Evolutionary conservation across 306 rosid species (phyloP), one percentile per base, ranked within the genome.

Genomic region (Quercus rubra): DNA sequence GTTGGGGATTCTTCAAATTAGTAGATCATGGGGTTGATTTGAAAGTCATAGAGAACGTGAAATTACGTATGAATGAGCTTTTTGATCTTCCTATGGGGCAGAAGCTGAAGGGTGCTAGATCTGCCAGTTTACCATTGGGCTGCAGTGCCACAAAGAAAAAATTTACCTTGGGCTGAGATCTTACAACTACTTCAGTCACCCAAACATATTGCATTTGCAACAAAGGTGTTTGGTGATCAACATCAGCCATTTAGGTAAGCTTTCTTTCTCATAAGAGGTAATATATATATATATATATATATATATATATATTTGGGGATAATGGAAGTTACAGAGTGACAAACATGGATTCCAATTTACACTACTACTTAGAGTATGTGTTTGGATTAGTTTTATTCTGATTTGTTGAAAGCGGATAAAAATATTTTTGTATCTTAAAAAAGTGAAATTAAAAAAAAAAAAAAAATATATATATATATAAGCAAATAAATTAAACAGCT

Each of bases 201-300:
- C 6, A 27, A 33, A 35, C 73, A 69, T 15, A 30, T 38, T 35
- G 73, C 73, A 9, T 38, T 67, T 69, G 73, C 55, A 15, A 19
- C 52, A 19, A 68, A 68, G 73, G 54, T 68, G 25, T 38, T 69
- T 69, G 73, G 73, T 69, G 55, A 69, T 69, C 54, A 19, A 35
- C 73, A 69, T 9, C 73, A 69, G 1, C 9, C 73, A 69, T 69
- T 68, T 38, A 69, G 55, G 73, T 69, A 69, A 35, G 12, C 11
- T 38, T 69, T 38, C 28, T 38, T 6, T 38, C 9, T 33, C 14
- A 5, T 17, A 56, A 56, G 54, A 11, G 54, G 28, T 4, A 5
- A 23, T 23, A 23, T 23, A 23, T 23, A 23, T 23, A 23, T 23
- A 23, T 23, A 23, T 23, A 23, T 23, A 23, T 23, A 23, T 23